These are phyloP conservation scores for Raffaelea ambrosiae DNA, from an alignment of 2,329 filamentous ascomycete genomes.

Conservation along the genomic window DNA sequence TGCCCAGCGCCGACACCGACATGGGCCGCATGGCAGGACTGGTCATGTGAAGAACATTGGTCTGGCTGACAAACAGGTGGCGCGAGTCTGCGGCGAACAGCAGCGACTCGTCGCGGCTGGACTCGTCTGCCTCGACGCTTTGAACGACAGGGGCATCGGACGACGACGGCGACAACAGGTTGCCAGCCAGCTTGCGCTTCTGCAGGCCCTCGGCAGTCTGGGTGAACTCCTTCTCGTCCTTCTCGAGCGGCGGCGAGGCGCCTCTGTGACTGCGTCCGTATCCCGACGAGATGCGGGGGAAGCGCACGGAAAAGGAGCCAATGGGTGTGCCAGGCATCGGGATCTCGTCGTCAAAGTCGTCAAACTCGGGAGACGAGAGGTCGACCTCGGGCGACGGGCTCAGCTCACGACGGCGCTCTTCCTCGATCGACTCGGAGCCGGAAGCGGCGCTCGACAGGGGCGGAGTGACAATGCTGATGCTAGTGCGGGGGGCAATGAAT, in stretches of 20 bases:
- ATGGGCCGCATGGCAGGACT: conserved; percentile 48
- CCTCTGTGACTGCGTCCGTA: conserved; percentile 46
- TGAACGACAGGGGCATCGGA: conserved; percentile 16
- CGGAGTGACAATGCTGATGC: conserved; percentile 70
- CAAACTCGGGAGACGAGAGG: conserved; percentile 77
- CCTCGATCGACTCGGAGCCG: conserved; percentile 63
- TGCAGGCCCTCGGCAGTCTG: conserved; percentile 84
- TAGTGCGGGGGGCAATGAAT: conserved; percentile 35
- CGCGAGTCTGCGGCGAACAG: conserved; percentile 42
- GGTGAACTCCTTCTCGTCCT: conserved; percentile 93
- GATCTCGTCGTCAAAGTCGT: conserved; percentile 57
- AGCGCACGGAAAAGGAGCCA: conserved; percentile 50
- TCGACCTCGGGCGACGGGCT: conserved; percentile 93
- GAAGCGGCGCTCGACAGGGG: conserved; percentile 67
- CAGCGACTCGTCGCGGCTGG: conserved; percentile 38
- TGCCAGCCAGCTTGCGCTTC: conserved; percentile 49
- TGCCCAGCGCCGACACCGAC: conserved; percentile 27
- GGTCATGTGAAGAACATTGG: conserved; percentile 36
- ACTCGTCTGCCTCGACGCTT: conserved; percentile 30
- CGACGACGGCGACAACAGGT: conserved; percentile 15
- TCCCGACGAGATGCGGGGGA: conserved; percentile 26
- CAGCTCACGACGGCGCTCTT: conserved; percentile 57
- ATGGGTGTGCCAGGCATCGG: conserved; percentile 53
- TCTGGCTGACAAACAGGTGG: conserved; percentile 9
- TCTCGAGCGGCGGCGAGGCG: conserved; percentile 83